These are phyloP conservation scores for Polyporus arcularius DNA, from an alignment of 768 basidiomycete species.

Conservation along the genomic window DNA sequence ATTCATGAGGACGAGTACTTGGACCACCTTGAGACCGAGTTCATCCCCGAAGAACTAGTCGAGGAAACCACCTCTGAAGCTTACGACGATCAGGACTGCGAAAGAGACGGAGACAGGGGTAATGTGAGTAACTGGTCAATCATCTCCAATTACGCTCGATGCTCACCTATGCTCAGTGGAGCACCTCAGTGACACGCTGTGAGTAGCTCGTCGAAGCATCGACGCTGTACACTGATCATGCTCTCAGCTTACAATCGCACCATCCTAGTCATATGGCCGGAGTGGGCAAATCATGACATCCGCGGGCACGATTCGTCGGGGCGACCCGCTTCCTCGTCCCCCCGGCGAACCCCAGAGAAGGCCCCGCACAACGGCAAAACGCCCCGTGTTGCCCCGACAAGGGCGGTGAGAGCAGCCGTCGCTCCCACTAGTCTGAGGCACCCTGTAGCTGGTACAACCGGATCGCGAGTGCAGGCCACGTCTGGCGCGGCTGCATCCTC, in stretches of 20 bases:
- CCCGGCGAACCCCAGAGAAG: neutral
- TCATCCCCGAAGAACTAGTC: constrained; percentile 21
- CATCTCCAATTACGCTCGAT: neutral
- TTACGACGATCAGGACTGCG: constrained; percentile 29
- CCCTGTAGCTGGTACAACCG: too few relatives aligned
- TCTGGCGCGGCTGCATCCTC: neutral
- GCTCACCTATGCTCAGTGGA: constrained; percentile 14
- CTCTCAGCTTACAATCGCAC: constrained; percentile 27
- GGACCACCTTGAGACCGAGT: constrained; percentile 16
- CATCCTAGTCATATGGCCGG: constrained; percentile 29
- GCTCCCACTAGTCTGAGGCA: too few relatives aligned
- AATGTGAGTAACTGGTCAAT: constrained; percentile 25
- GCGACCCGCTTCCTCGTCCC: neutral
- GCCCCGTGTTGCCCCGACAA: too few relatives aligned
- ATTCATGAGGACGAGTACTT: constrained; percentile 6
- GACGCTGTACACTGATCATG: neutral
- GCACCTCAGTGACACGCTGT: constrained; percentile 27
- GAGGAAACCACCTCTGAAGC: constrained; percentile 14
- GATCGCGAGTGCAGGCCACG: too few relatives aligned
- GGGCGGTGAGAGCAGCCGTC: too few relatives aligned
- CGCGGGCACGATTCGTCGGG: neutral
- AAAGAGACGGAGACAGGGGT: constrained; percentile 26
- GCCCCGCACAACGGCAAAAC: too few relatives aligned
- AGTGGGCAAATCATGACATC: constrained; percentile 12
- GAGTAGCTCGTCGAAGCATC: neutral